phyloP scores from a whole-genome alignment of 192 early-diverging fungal species.

The Dissophora globulifera region DNA sequence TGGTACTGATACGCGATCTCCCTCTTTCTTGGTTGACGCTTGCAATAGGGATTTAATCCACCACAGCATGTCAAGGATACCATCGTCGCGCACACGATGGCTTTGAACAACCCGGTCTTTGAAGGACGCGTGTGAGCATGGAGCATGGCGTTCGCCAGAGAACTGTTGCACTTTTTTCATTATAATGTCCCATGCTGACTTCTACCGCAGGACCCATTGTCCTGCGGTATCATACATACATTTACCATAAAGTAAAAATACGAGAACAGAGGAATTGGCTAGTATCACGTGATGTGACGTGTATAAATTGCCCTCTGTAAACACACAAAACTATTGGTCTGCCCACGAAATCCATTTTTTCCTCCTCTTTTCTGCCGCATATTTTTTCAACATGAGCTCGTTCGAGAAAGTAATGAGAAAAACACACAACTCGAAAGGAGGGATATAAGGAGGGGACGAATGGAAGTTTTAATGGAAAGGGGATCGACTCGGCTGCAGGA shows the following conservation, averaged over 20 bases:
- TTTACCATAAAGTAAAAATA: too few species aligned
- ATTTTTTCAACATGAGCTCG: conserved; percentile 56
- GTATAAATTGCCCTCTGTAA: neutral
- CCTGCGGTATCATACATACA: too few species aligned
- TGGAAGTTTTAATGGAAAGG: too few species aligned
- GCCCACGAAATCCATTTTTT: conserved; percentile 27
- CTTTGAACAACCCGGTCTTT: conserved; percentile 28
- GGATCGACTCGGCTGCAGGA: neutral
- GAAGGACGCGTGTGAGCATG: conserved; percentile 25
- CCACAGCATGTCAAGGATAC: conserved; percentile 41
- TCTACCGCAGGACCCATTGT: too few species aligned
- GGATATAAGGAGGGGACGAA: neutral
- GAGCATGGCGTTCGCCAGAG: neutral
- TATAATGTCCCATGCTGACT: too few species aligned
- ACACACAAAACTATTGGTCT: conserved; percentile 29
- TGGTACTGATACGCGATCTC: neutral
- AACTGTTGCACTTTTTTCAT: neutral
- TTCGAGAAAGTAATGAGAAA: conserved; percentile 54
- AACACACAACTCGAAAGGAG: neutral
- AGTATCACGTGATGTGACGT: neutral
- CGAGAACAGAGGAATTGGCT: too few species aligned
- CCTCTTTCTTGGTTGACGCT: neutral
- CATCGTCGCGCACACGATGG: neutral
- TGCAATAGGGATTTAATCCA: conserved; percentile 24
- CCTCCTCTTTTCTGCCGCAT: conserved; percentile 51